Percentiles rank a stretch among this genome's conserved stretches.
phyloP scores from a whole-genome alignment of 225 moss, liverwort and hornwort species.

The Asterella californica region DNA sequence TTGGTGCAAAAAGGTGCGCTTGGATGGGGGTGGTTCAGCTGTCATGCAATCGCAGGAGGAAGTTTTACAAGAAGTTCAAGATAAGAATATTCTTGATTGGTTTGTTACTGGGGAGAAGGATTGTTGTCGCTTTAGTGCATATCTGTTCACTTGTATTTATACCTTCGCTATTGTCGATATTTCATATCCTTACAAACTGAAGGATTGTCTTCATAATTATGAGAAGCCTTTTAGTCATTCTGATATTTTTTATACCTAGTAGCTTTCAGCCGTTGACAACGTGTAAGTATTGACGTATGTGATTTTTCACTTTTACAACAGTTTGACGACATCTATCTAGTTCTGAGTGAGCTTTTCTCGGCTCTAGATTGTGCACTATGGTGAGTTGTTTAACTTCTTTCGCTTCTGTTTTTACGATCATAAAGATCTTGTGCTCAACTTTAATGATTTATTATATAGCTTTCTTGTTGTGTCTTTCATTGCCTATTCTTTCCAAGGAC shows the following conservation, averaged over 20 bases:
- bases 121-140: neutral
- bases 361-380: too few relatives aligned
- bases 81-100: neutral
- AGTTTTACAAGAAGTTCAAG: neutral
- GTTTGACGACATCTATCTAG: too few relatives aligned
- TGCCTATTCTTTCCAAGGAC: too few relatives aligned
- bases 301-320: neutral
- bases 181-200: neutral
- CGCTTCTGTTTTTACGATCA: too few relatives aligned
- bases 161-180: neutral
- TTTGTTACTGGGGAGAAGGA: neutral
- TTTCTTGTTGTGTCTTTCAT: too few relatives aligned
- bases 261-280: neutral
- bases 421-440: too few relatives aligned
- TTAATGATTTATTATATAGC: too few relatives aligned
- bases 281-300: neutral
- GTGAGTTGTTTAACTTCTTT: too few relatives aligned
- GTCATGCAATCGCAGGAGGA: neutral
- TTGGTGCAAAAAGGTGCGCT: neutral
- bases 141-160: neutral
- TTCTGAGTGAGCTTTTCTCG: too few relatives aligned
- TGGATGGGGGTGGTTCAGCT: neutral
- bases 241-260: neutral
- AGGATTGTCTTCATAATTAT: neutral
- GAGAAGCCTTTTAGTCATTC: neutral